These are phyloP conservation scores for Geosiphon pyriformis DNA, from an alignment of 192 early-diverging fungal species.

Conservation along the genomic window DNA sequence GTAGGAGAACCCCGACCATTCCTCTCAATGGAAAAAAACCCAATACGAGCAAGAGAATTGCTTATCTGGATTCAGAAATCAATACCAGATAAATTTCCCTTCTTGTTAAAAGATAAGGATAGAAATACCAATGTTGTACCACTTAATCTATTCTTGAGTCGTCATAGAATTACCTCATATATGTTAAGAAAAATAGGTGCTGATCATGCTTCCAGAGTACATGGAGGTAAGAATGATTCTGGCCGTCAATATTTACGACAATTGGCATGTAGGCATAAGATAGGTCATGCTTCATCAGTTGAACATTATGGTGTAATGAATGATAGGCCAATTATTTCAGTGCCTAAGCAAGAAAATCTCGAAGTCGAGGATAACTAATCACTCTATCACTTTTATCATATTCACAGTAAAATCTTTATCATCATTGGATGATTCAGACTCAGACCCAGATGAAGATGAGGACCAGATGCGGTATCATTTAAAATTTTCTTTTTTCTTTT, in stretches of 20 bases:
- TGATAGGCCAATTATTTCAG: not conserved
- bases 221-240: slow-evolving; percentile 14
- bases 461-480: slow-evolving; percentile 5
- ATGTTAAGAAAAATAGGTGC: slow-evolving; percentile 6
- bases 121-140: not conserved
- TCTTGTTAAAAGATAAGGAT: slow-evolving; percentile 9
- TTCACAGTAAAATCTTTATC: slow-evolving; percentile 10
- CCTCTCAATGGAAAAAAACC: slow-evolving; percentile 4
- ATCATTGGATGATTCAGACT: slow-evolving; percentile 6
- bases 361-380: slow-evolving; percentile 1
- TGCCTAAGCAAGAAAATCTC: not conserved
- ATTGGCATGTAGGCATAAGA: slow-evolving; percentile 6
- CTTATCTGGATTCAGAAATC: slow-evolving; percentile 9
- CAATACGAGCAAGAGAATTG: slow-evolving; percentile 5
- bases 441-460: slow-evolving; percentile 7
- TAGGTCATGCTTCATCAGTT: not conserved
- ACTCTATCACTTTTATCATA: not conserved
- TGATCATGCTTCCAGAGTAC: slow-evolving; percentile 5
- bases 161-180: slow-evolving; percentile 6
- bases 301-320: slow-evolving; percentile 15
- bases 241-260: not conserved
- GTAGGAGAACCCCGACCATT: not conserved
- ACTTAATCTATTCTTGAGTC: not conserved
- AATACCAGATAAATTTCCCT: slow-evolving; percentile 1
- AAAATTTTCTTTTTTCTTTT: slow-evolving; percentile 18